phyloP scores from a whole-genome alignment of 1,139 yeast genomes.

The Scheffersomyces quercinus region DNA sequence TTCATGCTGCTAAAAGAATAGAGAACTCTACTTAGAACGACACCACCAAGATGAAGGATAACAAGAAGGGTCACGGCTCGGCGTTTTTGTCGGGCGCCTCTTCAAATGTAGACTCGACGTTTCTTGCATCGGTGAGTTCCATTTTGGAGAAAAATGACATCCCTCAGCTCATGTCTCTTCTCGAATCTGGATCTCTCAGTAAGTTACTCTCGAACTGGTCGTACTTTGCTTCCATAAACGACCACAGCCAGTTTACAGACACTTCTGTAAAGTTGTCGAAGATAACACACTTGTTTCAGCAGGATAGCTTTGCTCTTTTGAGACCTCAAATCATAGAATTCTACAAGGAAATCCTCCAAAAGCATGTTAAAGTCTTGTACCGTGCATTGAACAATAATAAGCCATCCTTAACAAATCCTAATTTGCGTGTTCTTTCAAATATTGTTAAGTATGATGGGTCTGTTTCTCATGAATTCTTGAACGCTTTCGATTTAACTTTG shows the following conservation, averaged over 20 bases:
- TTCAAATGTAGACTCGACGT: conserved; percentile 19
- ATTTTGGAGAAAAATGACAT: conserved; percentile 4
- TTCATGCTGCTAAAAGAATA: not conserved
- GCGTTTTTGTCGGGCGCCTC: not conserved
- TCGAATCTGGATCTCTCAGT: conserved; percentile 18
- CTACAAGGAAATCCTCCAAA: conserved; percentile 54
- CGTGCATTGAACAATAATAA: conserved; percentile 63
- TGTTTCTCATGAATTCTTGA: conserved; percentile 56
- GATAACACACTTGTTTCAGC: conserved; percentile 17
- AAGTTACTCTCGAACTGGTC: conserved; percentile 50
- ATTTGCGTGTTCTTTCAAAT: conserved; percentile 53
- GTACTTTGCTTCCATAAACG: conserved; percentile 62
- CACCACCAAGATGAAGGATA: too few relatives aligned
- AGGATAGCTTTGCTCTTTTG: conserved; percentile 1
- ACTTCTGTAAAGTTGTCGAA: conserved; percentile 36
- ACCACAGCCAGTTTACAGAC: conserved; percentile 51
- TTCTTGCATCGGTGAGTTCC: conserved; percentile 16
- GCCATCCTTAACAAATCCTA: conserved; percentile 63
- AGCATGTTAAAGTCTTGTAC: conserved; percentile 64
- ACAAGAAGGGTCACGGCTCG: too few relatives aligned
- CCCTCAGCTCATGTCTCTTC: conserved; percentile 9
- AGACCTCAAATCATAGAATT: conserved; percentile 31
- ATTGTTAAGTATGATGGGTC: conserved; percentile 51
- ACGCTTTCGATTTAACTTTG: conserved; percentile 67
- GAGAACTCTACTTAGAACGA: too few relatives aligned